These are phyloP conservation scores for Aspergillus sp. DNA, from an alignment of 2,329 filamentous ascomycete genomes.

Conservation along the genomic window DNA sequence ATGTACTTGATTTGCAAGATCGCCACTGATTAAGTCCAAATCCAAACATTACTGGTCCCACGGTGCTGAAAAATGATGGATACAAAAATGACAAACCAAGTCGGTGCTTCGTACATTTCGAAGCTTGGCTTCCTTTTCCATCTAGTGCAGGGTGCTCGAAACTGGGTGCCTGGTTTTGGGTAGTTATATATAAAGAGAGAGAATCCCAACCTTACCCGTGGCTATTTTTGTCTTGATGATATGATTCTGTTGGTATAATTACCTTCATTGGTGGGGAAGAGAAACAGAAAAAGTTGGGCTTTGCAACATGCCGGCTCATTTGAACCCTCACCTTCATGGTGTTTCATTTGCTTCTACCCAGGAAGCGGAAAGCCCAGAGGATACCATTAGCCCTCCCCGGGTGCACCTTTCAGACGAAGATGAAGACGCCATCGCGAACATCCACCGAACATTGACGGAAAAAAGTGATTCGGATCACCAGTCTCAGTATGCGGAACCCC, in stretches of 20 bases:
- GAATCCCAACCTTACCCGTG: not conserved
- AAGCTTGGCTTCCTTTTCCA: slow-evolving; percentile 16
- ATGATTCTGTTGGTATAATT: too few species aligned
- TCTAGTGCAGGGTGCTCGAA: slow-evolving; percentile 3
- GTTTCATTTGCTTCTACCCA: slow-evolving; percentile 14
- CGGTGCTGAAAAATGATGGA: not conserved
- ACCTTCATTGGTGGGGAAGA: too few species aligned
- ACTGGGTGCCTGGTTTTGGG: not conserved
- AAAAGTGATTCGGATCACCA: slow-evolving; percentile 5
- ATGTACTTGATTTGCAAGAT: too few species aligned
- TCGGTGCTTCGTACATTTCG: not conserved
- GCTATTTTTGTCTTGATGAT: not conserved
- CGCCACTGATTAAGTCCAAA: too few species aligned
- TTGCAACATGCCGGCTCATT: slow-evolving; percentile 22
- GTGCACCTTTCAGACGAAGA: slow-evolving; percentile 26
- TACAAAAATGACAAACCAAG: not conserved
- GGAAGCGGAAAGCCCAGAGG: slow-evolving; percentile 9
- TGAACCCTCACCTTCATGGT: slow-evolving; percentile 17
- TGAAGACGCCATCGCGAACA: slow-evolving; percentile 25
- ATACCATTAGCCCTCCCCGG: slow-evolving; percentile 12
- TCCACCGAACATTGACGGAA: slow-evolving; percentile 26
- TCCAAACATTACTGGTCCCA: too few species aligned
- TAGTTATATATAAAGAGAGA: not conserved
- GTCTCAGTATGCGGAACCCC: slow-evolving; percentile 31
- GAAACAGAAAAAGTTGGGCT: not conserved